phyloP scores from a whole-genome alignment of 106 monocot species.

The Dendrobium catenatum region DNA sequence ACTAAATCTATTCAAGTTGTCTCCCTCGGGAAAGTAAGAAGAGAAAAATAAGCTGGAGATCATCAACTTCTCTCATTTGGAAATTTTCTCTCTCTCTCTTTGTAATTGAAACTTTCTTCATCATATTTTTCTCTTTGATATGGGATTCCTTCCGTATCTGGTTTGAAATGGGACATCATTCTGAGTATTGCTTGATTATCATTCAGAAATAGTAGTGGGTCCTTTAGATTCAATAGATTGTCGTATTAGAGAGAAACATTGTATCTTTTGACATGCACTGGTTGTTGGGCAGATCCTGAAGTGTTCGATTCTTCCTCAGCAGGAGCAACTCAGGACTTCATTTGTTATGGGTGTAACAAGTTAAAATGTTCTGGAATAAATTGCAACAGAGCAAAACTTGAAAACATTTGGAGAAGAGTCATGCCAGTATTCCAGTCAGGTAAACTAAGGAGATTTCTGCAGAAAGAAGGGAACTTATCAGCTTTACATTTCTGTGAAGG shows the following conservation, averaged over 20 bases:
- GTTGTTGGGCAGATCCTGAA: constrained; percentile 40
- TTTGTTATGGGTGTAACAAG: constrained; percentile 28
- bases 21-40: neutral
- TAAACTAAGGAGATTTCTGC: constrained; percentile 55
- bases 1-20: constrained; percentile 7
- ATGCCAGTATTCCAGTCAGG: constrained; percentile 40
- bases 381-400: constrained; percentile 46
- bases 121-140: neutral
- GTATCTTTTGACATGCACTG: neutral
- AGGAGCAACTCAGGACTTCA: constrained; percentile 34
- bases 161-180: neutral
- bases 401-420: constrained; percentile 62
- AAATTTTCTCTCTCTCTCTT: neutral
- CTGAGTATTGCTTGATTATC: neutral
- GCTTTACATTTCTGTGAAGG: constrained; percentile 66
- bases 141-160: neutral
- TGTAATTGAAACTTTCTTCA: neutral
- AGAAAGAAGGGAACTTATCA: constrained; percentile 65
- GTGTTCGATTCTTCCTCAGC: constrained; percentile 27
- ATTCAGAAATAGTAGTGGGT: neutral
- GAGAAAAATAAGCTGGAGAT: neutral
- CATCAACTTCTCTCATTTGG: neutral
- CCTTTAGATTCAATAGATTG: neutral
- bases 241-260: neutral
- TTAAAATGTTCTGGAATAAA: constrained; percentile 39